Conservation (phyloP, 2,329 filamentous ascomycete genomes). For the Clonostachys byssicola region DNA sequence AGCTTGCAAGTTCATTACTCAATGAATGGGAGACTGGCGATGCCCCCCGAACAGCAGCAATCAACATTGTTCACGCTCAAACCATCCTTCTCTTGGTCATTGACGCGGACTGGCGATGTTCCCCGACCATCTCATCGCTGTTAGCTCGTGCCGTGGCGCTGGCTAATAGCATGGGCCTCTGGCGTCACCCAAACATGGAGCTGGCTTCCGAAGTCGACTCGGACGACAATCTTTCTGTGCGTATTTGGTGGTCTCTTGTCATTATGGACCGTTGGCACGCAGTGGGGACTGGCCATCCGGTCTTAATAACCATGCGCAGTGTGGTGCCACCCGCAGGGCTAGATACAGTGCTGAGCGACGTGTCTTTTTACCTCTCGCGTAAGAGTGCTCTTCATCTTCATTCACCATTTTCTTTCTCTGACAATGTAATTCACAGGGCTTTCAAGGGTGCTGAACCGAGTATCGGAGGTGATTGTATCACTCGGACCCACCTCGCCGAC, state of each 20-base stretch:
- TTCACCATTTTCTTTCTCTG: slow-evolving; percentile 2
- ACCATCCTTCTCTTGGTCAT: slow-evolving; percentile 63
- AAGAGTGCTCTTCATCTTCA: slow-evolving; percentile 27
- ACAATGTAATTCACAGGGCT: slow-evolving; percentile 32
- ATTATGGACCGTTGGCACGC: slow-evolving; percentile 72
- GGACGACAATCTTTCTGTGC: slow-evolving; percentile 56
- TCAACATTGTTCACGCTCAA: slow-evolving; percentile 59
- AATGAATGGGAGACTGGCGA: slow-evolving; percentile 45
- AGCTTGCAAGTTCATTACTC: slow-evolving; percentile 40
- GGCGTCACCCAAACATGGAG: slow-evolving; percentile 32
- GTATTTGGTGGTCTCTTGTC: slow-evolving; percentile 70
- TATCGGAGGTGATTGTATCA: slow-evolving; percentile 29
- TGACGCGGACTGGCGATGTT: slow-evolving; percentile 53
- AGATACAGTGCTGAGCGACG: slow-evolving; percentile 55
- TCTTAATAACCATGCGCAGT: slow-evolving; percentile 58
- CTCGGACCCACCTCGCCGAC: slow-evolving; percentile 26
- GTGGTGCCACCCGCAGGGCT: slow-evolving; percentile 58
- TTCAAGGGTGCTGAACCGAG: slow-evolving; percentile 47
- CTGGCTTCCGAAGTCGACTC: slow-evolving; percentile 50
- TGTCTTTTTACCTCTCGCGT: slow-evolving; percentile 61
- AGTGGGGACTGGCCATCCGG: slow-evolving; percentile 58
- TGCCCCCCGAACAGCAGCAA: slow-evolving; percentile 26
- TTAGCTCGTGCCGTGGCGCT: slow-evolving; percentile 63
- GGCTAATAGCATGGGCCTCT: slow-evolving; percentile 62
- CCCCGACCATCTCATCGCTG: slow-evolving; percentile 42